A percentile compares a stretch with the other conserved stretches of the same genome.
phyloP scores from a whole-genome alignment of 371 early-diverging fungal species.

The Chytridium lagenaria region DNA sequence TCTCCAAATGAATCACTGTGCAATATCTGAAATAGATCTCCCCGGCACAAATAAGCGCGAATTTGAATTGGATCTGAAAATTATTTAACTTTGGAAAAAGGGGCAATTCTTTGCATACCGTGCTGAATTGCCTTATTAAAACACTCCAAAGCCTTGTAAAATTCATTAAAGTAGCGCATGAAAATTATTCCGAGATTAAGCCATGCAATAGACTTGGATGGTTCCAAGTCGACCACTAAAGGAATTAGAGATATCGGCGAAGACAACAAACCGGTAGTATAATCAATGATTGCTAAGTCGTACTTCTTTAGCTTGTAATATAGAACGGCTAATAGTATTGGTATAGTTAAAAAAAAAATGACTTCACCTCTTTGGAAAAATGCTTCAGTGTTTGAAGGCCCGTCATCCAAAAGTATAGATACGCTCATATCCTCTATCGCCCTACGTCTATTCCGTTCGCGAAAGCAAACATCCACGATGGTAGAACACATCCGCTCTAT shows the following conservation, averaged over 20 bases:
- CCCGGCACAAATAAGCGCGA: constrained; percentile 51
- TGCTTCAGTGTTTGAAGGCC: constrained; percentile 44
- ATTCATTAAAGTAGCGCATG: constrained; percentile 52
- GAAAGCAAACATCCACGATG: constrained; percentile 54
- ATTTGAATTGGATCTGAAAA: constrained; percentile 50
- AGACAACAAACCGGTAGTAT: constrained; percentile 39
- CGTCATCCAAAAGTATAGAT: constrained; percentile 54
- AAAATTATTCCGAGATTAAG: constrained; percentile 57
- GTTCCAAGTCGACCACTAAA: constrained; percentile 54
- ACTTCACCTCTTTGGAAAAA: constrained; percentile 51
- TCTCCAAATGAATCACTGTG: constrained; percentile 40
- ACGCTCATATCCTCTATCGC: constrained; percentile 59
- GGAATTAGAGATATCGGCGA: too few relatives aligned
- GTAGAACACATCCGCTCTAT: constrained; percentile 47
- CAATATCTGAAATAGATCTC: constrained; percentile 51
- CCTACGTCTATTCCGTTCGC: constrained; percentile 45
- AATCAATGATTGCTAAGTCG: constrained; percentile 54
- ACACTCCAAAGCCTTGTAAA: constrained; percentile 48
- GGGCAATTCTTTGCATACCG: constrained; percentile 32
- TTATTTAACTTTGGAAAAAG: constrained; percentile 4
- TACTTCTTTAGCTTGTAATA: constrained; percentile 52
- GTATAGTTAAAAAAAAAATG: neutral
- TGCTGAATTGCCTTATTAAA: constrained; percentile 48
- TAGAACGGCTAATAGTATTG: constrained; percentile 39
- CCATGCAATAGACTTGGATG: constrained; percentile 44